A percentile compares a stretch with the other conserved stretches of the same genome.
These are phyloP conservation scores for Lagenidium giganteum DNA, from an alignment of 352 stramenopile genomes.

Conservation along the genomic window DNA sequence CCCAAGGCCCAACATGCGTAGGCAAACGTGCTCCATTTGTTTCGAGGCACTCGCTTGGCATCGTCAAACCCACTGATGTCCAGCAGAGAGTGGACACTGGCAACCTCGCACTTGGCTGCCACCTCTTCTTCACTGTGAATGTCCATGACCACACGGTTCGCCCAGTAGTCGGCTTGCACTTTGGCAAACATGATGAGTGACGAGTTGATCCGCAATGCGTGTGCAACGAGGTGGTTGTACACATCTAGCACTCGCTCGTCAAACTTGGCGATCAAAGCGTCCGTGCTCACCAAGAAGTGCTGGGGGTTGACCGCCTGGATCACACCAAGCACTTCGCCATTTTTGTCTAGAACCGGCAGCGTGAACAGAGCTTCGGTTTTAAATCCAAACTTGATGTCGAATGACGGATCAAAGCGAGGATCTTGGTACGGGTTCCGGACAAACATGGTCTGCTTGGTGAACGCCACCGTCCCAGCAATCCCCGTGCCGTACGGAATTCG, in stretches of 20 bases:
- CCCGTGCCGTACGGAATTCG: conserved; percentile 68
- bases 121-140: conserved; percentile 22
- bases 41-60: conserved; percentile 47
- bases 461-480: conserved; percentile 68
- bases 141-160: conserved; percentile 41
- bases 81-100: conserved; percentile 61
- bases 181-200: conserved; percentile 81
- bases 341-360: conserved; percentile 63
- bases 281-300: conserved; percentile 42
- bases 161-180: conserved; percentile 73
- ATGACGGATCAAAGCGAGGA: conserved; percentile 70
- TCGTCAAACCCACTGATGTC: conserved; percentile 66
- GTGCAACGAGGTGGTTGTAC: conserved; percentile 54
- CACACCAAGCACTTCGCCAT: conserved; percentile 62
- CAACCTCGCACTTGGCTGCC: conserved; percentile 49
- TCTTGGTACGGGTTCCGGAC: conserved; percentile 75
- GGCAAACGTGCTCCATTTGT: conserved; percentile 76
- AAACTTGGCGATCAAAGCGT: conserved; percentile 45
- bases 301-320: conserved; percentile 58
- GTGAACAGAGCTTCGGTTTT: conserved; percentile 74
- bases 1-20: conserved; percentile 59
- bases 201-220: conserved; percentile 62
- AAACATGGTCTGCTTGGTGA: conserved; percentile 48
- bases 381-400: conserved; percentile 81
- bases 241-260: conserved; percentile 58